Conservation (phyloP, 768 basidiomycete species). For the Agaricus subrufescens region DNA sequence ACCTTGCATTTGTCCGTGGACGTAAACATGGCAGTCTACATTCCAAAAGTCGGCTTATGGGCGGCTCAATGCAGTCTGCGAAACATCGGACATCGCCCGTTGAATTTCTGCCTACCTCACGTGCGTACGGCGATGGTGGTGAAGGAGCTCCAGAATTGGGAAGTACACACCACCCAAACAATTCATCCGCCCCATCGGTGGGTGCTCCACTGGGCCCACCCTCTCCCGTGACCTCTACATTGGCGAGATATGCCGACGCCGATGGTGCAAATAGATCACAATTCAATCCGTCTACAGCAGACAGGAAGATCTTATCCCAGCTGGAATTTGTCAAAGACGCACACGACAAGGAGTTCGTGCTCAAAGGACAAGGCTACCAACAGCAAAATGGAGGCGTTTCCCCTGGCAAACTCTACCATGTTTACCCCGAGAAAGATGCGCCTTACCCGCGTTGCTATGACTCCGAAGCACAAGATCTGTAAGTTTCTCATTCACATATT, state of each 20-base stretch:
- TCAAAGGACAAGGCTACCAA: slow-evolving; percentile 37
- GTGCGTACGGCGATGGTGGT: neutral
- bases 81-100: slow-evolving; percentile 12
- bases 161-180: neutral
- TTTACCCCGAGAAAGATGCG: slow-evolving; percentile 42
- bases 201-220: neutral
- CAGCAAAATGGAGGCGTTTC: slow-evolving; percentile 24
- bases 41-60: slow-evolving; percentile 9
- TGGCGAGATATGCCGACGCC: neutral
- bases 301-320: slow-evolving; percentile 56
- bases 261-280: slow-evolving; percentile 2
- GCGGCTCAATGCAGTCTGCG: slow-evolving; percentile 11
- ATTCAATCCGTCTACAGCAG: slow-evolving; percentile 52
- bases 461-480: slow-evolving; percentile 61
- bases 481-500: slow-evolving; percentile 23
- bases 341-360: slow-evolving; percentile 50
- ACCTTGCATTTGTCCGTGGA: slow-evolving; percentile 21
- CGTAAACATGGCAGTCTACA: slow-evolving; percentile 30
- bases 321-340: slow-evolving; percentile 47
- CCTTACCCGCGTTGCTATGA: slow-evolving; percentile 72
- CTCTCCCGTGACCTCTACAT: neutral
- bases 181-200: neutral
- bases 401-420: slow-evolving; percentile 52
- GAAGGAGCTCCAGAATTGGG: neutral
- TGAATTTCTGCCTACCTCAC: neutral